Evolutionary conservation across 345 rosid species (phyloP), one percentile per base, ranked within the genome.

Genomic region (Eucalyptus microcorys): DNA sequence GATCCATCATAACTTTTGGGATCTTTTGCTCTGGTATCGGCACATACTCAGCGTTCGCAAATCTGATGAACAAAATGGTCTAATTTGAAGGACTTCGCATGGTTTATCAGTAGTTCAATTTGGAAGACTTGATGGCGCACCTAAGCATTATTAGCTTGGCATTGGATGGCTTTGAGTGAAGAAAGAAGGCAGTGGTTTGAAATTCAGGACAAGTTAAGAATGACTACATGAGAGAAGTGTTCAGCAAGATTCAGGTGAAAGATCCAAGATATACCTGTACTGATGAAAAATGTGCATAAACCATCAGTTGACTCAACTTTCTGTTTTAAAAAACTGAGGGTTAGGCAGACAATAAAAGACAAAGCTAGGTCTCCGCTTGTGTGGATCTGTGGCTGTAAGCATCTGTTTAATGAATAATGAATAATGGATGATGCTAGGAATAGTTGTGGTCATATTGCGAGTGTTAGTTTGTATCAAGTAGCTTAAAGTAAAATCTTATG

Each of bases 11-110:
- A 87, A 26, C 90, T 79, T 88, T 95, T 34, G 99, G 96, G 47
- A 11, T 94, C 87, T 84, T 91, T 55, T 89, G 95, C 90, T 95
- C 95, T 52, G 89, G 91, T 85, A 42, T 93, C 42, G 98, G 98
- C 59, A 96, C 99, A 64, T 96, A 95, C 91, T 92, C 99, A 71
- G 92, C 97, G 10, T 53, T 97, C 81, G 3, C 86, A 87, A 94
- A 94, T 91, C 91, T 96, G 90, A 94, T 91, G 15, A 40, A 89
- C 49, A 87, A 90, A 84, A 76, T 91, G 85, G 87, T 40, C 52
- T 94, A 91, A 86, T 27, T 50, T 49, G 24, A 52, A 11, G 34
- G 59, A 61, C 19, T 52, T 49, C 61, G 87, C 42, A 85, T 49
- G 47, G 47, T 21, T 37, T 40, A 21, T 76, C 84, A 21, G 84